phyloP scores from a whole-genome alignment of 2,329 filamentous ascomycete species.

The Pyrenochaeta sp. region DNA sequence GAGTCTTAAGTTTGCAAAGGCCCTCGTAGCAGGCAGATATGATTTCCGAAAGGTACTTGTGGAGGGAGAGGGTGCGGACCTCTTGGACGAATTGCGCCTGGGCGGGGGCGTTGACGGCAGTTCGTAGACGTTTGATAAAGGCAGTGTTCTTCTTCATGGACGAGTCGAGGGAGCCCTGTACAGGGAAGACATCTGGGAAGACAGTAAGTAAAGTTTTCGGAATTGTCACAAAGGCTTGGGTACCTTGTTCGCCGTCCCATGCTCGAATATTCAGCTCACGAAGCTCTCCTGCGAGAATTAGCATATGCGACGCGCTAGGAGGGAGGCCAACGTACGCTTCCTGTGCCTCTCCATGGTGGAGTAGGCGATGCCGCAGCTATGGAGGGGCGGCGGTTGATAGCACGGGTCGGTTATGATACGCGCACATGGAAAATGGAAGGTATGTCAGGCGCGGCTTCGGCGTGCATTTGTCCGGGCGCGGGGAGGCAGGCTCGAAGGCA shows the following conservation, averaged over 20 bases:
- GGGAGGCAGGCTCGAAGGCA: slow-evolving; percentile 26
- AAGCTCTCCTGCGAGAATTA: slow-evolving; percentile 74
- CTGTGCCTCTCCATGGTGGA: slow-evolving; percentile 58
- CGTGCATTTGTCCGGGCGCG: slow-evolving; percentile 43
- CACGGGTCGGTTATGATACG: slow-evolving; percentile 42
- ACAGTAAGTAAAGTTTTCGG: slow-evolving; percentile 28
- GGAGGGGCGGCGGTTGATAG: slow-evolving; percentile 44
- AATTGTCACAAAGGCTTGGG: no score
- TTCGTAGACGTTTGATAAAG: slow-evolving; percentile 95
- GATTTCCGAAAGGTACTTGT: slow-evolving; percentile 97
- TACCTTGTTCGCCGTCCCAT: slow-evolving; percentile 90
- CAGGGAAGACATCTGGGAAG: slow-evolving; percentile 73
- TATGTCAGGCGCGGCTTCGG: slow-evolving; percentile 43
- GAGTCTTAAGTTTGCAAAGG: slow-evolving; percentile 87
- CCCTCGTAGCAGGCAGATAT: slow-evolving; percentile 96
- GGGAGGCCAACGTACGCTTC: slow-evolving; percentile 51
- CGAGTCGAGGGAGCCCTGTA: slow-evolving; percentile 84
- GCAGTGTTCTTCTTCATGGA: slow-evolving; percentile 98
- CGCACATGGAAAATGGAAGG: slow-evolving; percentile 44
- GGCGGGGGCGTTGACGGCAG: slow-evolving; percentile 81
- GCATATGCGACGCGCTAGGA: slow-evolving; percentile 1
- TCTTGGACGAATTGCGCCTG: slow-evolving; percentile 87
- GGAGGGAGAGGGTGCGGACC: slow-evolving; percentile 86
- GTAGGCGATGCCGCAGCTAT: slow-evolving; percentile 36
- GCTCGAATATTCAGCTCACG: slow-evolving; percentile 85